A percentile compares a stretch with the other conserved stretches of the same genome.
These are phyloP conservation scores for Massospora cicadina DNA, from an alignment of 371 early-diverging fungal genomes.

Conservation along the genomic window DNA sequence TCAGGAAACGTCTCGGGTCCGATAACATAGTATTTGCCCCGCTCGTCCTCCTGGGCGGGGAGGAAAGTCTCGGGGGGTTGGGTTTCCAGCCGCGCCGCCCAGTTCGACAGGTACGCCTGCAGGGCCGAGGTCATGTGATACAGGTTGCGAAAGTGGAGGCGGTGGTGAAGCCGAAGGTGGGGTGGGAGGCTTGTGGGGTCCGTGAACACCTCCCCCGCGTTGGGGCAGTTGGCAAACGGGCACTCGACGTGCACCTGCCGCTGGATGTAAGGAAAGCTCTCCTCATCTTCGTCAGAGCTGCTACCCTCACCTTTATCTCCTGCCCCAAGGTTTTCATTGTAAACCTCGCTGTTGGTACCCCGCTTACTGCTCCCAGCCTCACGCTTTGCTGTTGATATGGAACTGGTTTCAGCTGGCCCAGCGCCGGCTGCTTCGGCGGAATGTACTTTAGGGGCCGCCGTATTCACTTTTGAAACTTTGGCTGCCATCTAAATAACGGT, in stretches of 20 bases:
- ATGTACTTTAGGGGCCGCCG: too few species aligned
- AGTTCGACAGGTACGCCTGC: slow-evolving; percentile 53
- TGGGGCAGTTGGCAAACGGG: slow-evolving; percentile 17
- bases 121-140: slow-evolving; percentile 66
- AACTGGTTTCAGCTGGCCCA: too few species aligned
- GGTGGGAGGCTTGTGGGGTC: slow-evolving; percentile 41
- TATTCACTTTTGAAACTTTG: too few species aligned
- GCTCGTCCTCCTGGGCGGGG: slow-evolving; percentile 15
- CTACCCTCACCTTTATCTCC: neutral
- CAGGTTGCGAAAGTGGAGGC: slow-evolving; percentile 43
- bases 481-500: too few species aligned
- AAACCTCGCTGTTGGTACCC: too few species aligned
- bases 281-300: slow-evolving; percentile 1
- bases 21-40: slow-evolving; percentile 14
- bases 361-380: too few species aligned
- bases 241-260: slow-evolving; percentile 4
- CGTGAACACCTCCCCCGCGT: slow-evolving; percentile 29
- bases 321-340: too few species aligned
- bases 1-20: neutral
- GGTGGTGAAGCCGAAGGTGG: slow-evolving; percentile 48
- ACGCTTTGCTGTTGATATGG: too few species aligned
- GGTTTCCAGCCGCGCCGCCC: slow-evolving; percentile 31
- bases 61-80: slow-evolving; percentile 18
- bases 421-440: too few species aligned
- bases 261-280: neutral